Conservation (phyloP, 1,284 basidiomycete species). For the Leccinum subrobustum region DNA sequence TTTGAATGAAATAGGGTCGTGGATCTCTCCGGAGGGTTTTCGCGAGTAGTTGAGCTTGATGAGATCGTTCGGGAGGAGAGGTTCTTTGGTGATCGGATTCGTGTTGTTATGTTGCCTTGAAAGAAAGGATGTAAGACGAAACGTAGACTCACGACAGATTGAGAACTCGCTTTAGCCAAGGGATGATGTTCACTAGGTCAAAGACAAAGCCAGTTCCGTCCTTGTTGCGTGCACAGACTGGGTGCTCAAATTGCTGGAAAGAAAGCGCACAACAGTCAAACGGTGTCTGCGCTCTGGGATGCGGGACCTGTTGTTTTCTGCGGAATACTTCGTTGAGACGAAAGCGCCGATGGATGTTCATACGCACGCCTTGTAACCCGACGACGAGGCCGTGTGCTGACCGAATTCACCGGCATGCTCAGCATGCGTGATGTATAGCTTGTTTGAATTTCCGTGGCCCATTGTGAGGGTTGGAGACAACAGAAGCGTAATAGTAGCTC, state of each 20-base stretch:
- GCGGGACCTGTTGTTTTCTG: conserved; percentile 67
- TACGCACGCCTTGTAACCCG: conserved; percentile 67
- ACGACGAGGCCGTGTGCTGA: conserved; percentile 70
- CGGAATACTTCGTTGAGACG: conserved; percentile 7
- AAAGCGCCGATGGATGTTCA: not conserved
- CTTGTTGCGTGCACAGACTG: conserved; percentile 81
- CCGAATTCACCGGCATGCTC: conserved; percentile 79
- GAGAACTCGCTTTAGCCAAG: conserved; percentile 83
- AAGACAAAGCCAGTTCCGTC: conserved; percentile 83
- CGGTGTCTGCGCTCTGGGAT: conserved; percentile 65
- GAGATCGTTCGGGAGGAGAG: conserved; percentile 76
- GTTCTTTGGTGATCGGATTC: conserved; percentile 86
- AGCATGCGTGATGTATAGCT: conserved; percentile 83
- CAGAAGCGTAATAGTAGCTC: not conserved
- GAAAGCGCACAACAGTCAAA: conserved; percentile 94
- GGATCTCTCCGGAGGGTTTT: conserved; percentile 76
- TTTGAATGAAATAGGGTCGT: conserved; percentile 93
- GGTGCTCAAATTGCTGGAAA: conserved; percentile 87
- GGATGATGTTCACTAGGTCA: conserved; percentile 87
- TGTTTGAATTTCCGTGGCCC: conserved; percentile 86
- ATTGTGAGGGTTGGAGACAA: conserved; percentile 37
- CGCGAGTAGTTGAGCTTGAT: conserved; percentile 87
- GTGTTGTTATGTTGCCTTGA: conserved; percentile 71
- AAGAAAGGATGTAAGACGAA: conserved; percentile 19
- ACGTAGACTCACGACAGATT: conserved; percentile 10